Percentiles rank a stretch among this genome's conserved stretches.
Evolutionary conservation across 2,329 filamentous ascomycete genomes (phyloP).

Genomic region (Colletotrichum sp.): DNA sequence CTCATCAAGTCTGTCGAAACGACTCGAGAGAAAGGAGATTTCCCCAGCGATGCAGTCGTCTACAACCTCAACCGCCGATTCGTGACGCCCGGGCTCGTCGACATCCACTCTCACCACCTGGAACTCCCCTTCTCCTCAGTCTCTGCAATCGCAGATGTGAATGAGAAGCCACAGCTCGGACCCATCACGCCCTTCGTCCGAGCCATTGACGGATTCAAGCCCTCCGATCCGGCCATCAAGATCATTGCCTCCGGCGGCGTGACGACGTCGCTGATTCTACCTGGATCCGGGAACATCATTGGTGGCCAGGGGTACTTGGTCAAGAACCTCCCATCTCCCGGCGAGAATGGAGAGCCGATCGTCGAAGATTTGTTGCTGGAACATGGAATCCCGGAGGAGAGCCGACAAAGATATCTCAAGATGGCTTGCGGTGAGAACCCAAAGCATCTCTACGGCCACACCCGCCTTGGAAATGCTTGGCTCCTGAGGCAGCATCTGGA

Average conservation of each 20-base stretch:
- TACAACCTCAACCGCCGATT: slow-evolving; percentile 38
- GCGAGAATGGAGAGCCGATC: slow-evolving; percentile 38
- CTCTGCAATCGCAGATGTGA: slow-evolving; percentile 35
- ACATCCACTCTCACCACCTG: slow-evolving; percentile 50
- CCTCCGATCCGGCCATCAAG: slow-evolving; percentile 39
- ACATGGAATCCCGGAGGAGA: slow-evolving; percentile 33
- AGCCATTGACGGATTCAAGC: slow-evolving; percentile 34
- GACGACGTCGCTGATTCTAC: slow-evolving; percentile 46
- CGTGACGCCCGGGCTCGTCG: slow-evolving; percentile 48
- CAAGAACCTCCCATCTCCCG: slow-evolving; percentile 41
- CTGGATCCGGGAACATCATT: slow-evolving; percentile 48
- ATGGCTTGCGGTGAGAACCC: slow-evolving; percentile 52
- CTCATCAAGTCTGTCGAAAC: slow-evolving; percentile 26
- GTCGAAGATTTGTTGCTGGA: slow-evolving; percentile 46
- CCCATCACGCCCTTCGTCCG: slow-evolving; percentile 41
- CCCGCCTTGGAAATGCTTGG: slow-evolving; percentile 43
- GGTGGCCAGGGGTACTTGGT: slow-evolving; percentile 46
- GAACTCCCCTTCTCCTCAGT: slow-evolving; percentile 35
- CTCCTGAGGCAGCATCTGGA: slow-evolving; percentile 41
- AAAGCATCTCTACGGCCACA: slow-evolving; percentile 37
- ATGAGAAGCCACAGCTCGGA: slow-evolving; percentile 36
- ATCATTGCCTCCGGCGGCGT: slow-evolving; percentile 47
- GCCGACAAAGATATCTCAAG: slow-evolving; percentile 44
- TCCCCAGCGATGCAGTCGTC: slow-evolving; percentile 16
- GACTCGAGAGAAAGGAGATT: not conserved